Evolutionary conservation across 768 basidiomycete genomes (phyloP).

Genomic region (Mycena filopes): DNA sequence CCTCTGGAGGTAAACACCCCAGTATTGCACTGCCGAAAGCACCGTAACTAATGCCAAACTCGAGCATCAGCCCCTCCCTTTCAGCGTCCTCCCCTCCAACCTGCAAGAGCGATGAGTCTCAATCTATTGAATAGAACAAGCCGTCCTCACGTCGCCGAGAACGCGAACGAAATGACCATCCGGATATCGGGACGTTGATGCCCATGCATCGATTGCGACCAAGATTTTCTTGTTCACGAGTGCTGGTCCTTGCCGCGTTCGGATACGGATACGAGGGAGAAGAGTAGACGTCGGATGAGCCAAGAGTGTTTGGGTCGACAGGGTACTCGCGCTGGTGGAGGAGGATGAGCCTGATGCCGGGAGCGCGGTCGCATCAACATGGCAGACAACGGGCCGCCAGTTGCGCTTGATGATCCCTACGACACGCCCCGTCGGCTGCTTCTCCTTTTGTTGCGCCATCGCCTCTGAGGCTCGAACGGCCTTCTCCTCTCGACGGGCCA

Average conservation of each 20-base stretch:
- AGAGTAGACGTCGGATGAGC: slow-evolving; percentile 92
- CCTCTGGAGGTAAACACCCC: slow-evolving; percentile 89
- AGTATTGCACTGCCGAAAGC: slow-evolving; percentile 97
- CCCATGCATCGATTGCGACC: slow-evolving; percentile 95
- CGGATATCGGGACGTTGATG: slow-evolving; percentile 86
- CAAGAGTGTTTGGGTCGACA: slow-evolving; percentile 91
- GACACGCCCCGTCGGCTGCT: slow-evolving; percentile 91
- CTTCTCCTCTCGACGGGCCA: slow-evolving; percentile 55
- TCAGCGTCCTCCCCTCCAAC: slow-evolving; percentile 97
- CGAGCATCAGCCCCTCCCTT: slow-evolving; percentile 90
- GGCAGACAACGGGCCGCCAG: slow-evolving; percentile 97
- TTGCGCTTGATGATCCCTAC: slow-evolving; percentile 95
- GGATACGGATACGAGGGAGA: slow-evolving; percentile 92
- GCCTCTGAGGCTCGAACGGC: slow-evolving; percentile 48
- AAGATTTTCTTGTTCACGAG: slow-evolving; percentile 95
- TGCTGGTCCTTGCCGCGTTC: slow-evolving; percentile 92
- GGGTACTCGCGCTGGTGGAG: slow-evolving; percentile 68
- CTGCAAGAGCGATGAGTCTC: slow-evolving; percentile 30
- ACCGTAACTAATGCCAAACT: slow-evolving; percentile 95
- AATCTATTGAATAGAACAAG: neutral
- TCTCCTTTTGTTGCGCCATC: slow-evolving; percentile 58
- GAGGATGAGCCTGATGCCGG: slow-evolving; percentile 61
- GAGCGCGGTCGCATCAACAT: slow-evolving; percentile 91
- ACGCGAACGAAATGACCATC: slow-evolving; percentile 97
- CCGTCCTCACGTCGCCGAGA: slow-evolving; percentile 62